A percentile compares a stretch with the other conserved stretches of the same genome.
Evolutionary conservation across 2,329 filamentous ascomycete species (phyloP).

Genomic region (Ascosphaera apis): DNA sequence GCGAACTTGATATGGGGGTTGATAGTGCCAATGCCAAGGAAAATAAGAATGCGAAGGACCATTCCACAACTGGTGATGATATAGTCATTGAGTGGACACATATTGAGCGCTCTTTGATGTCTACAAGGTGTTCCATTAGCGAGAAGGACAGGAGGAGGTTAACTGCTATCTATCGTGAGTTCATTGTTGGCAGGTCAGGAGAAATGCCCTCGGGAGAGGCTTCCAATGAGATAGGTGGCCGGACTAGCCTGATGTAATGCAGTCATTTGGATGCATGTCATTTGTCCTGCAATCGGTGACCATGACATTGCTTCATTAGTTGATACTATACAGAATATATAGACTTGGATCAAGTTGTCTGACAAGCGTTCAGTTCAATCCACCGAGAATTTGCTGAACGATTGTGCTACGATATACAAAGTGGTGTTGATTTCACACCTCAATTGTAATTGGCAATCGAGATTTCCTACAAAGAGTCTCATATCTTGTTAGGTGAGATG

Average conservation of each 20-base stretch:
- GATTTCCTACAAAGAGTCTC: too few species aligned
- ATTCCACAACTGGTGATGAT: slow-evolving; percentile 27
- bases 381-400: too few species aligned
- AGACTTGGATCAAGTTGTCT: too few species aligned
- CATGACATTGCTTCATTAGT: too few species aligned
- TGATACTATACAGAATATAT: too few species aligned
- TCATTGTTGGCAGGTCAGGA: slow-evolving; percentile 75
- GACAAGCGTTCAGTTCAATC: too few species aligned
- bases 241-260: slow-evolving; percentile 71
- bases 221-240: slow-evolving; percentile 72
- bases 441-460: too few species aligned
- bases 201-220: slow-evolving; percentile 90
- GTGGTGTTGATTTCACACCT: too few species aligned
- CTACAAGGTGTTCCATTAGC: slow-evolving; percentile 64
- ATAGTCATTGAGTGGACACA: slow-evolving; percentile 72
- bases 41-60: slow-evolving; percentile 7
- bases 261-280: not conserved
- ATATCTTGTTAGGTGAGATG: too few species aligned
- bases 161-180: slow-evolving; percentile 69
- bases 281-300: too few species aligned
- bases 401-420: too few species aligned
- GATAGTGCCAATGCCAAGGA: slow-evolving; percentile 3
- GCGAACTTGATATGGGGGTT: slow-evolving; percentile 23
- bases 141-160: slow-evolving; percentile 51
- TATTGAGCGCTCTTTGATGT: slow-evolving; percentile 50